Base-by-base conservation (phyloP, 768 basidiomycete genomes). In the Macrocybe gigantea region DNA sequence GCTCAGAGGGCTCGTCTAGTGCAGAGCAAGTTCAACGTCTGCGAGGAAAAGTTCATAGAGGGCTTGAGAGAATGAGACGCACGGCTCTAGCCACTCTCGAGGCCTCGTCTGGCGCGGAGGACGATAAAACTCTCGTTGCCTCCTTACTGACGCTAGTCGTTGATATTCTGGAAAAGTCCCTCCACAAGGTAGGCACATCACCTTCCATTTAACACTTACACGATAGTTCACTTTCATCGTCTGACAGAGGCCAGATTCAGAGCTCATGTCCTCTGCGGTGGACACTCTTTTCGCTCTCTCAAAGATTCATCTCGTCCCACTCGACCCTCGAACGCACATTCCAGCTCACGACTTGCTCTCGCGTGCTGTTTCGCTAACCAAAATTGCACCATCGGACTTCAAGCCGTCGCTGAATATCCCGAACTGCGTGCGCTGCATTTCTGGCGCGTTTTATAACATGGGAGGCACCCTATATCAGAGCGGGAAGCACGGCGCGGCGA, bases 381-480 rank as follows among this genome's bases (percentile, higher is more conserved):
- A 65, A 11, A 49, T 52, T 4, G 54, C 63, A 33, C 38, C 56
- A 50, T 31, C 44, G 14, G 47, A 44, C 32, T 12, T 33, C 12
- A 31, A 48, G 8, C 30, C 45, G 3, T n/a, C 44, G 14, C 49
- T 68, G 1, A 65, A 70, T 30, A 54, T 70, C 4, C 72, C 81
- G 0, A 85, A 85, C 45, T 81, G 78, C 51, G 56, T 75, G 3
- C 81, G 88, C 11, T 89, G 85, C 54, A 65, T 85, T 7, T 86
- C 85, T 5, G 85, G 83, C 5, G 80, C 81, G 2, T 80, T 82
- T 53, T 79, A 89, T 53, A 83, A 85, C 56, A 56, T 85, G 1
- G 85, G 79, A 2, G 83, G 81, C 1, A 68, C 71, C n/a, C 60
- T 93, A 9, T 93, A 87, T 53, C 82, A 88, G 49, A 77, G 74